These are phyloP conservation scores for Apiospora koreana DNA, from an alignment of 2,329 filamentous ascomycete species.

Conservation along the genomic window DNA sequence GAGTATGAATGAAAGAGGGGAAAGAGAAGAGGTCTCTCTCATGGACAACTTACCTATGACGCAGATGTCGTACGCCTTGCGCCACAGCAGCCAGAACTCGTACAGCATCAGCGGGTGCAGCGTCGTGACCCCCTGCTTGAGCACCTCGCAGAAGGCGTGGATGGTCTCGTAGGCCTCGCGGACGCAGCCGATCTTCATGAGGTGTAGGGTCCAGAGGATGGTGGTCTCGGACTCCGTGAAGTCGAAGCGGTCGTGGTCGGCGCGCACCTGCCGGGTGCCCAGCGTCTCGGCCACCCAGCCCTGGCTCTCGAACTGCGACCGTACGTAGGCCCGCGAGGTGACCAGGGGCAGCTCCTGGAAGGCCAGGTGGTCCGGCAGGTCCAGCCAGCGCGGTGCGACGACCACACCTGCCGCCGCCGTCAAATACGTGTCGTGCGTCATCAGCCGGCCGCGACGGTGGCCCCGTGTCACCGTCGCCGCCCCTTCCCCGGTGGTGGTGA, in stretches of 20 bases:
- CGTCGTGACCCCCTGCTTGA: background rate
- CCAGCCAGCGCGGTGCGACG: background rate
- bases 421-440: background rate
- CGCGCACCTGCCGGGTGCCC: background rate
- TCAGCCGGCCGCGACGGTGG: background rate
- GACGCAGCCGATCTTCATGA: background rate
- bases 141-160: background rate
- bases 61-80: background rate
- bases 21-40: no score
- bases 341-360: background rate
- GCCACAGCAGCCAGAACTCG: background rate
- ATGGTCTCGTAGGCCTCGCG: background rate
- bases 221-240: background rate
- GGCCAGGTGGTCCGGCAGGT: background rate
- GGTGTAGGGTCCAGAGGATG: background rate
- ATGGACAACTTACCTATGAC: background rate
- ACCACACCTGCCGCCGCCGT: background rate
- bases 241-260: constrained; percentile 4
- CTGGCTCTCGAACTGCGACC: background rate
- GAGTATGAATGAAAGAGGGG: background rate
- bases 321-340: background rate
- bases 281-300: background rate
- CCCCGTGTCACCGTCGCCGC: background rate
- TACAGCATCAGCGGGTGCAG: background rate
- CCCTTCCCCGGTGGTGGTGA: background rate